Conservation (phyloP, 2,329 filamentous ascomycete species). For the Emmonsiellopsis sp. region DNA sequence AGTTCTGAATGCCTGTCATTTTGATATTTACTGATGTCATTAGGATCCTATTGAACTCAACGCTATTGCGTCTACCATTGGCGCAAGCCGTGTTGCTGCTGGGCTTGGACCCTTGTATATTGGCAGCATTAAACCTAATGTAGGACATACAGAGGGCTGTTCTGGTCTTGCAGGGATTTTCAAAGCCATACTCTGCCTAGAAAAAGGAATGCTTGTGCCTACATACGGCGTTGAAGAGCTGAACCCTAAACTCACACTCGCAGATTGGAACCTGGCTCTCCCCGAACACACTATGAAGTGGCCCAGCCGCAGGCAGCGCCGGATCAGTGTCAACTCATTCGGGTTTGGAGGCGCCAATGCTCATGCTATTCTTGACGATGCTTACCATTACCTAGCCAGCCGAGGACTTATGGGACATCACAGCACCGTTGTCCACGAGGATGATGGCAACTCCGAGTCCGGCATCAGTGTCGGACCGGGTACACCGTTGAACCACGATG, state of each 20-base stretch:
- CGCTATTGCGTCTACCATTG: slow-evolving; percentile 9
- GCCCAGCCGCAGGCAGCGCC: slow-evolving; percentile 5
- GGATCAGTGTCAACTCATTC: slow-evolving; percentile 34
- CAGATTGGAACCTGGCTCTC: slow-evolving; percentile 10
- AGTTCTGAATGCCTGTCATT: not conserved
- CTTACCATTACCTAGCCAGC: not conserved
- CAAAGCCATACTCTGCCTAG: slow-evolving; percentile 15
- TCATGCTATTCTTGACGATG: slow-evolving; percentile 32
- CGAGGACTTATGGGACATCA: not conserved
- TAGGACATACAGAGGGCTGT: slow-evolving; percentile 24
- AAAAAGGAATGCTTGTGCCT: not conserved
- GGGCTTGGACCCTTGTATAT: not conserved
- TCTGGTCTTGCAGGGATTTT: slow-evolving; percentile 20
- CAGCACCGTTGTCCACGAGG: not conserved
- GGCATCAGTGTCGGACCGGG: not conserved
- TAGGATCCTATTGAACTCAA: slow-evolving; percentile 9
- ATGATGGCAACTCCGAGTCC: not conserved
- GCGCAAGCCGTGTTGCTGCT: not conserved
- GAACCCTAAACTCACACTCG: slow-evolving; percentile 6
- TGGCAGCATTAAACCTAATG: slow-evolving; percentile 21
- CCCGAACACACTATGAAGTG: slow-evolving; percentile 5
- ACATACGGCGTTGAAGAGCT: slow-evolving; percentile 14
- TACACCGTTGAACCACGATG: not conserved
- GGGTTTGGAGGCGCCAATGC: slow-evolving; percentile 41
- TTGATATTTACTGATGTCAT: not conserved